Percentiles rank a stretch among this genome's conserved stretches.
Evolutionary conservation across 352 stramenopile species (phyloP).

Genomic region (Pythium dissotocum): DNA sequence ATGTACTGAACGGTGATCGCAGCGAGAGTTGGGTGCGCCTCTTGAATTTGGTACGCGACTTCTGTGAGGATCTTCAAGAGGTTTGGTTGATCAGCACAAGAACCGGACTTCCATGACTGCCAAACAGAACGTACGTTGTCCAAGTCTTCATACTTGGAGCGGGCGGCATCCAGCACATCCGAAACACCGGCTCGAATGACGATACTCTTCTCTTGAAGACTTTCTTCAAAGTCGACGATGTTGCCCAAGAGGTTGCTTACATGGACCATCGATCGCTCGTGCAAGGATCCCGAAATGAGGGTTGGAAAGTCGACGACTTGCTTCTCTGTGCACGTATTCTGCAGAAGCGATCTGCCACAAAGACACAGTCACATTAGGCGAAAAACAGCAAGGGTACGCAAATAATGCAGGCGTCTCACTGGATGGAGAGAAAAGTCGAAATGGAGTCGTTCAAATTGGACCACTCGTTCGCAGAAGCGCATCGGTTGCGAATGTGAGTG

Average conservation of each 20-base stretch:
- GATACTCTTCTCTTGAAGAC: conserved; percentile 50
- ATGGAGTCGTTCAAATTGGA: conserved; percentile 58
- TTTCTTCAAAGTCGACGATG: conserved; percentile 85
- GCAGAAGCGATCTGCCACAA: conserved; percentile 15
- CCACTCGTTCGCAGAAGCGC: conserved; percentile 69
- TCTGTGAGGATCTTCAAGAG: conserved; percentile 70
- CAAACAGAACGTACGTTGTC: conserved; percentile 55
- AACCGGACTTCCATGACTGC: not conserved
- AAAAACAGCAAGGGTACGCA: conserved; percentile 23
- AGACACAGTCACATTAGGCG: not conserved
- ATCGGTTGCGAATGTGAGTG: conserved; percentile 58
- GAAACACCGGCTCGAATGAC: conserved; percentile 78
- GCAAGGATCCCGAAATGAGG: conserved; percentile 35
- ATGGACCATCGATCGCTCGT: conserved; percentile 49
- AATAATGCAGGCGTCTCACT: conserved; percentile 38
- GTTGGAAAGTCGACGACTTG: conserved; percentile 21
- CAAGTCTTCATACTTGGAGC: conserved; percentile 76
- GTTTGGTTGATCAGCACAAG: not conserved
- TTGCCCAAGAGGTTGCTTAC: conserved; percentile 82
- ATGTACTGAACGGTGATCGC: conserved; percentile 87
- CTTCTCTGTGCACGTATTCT: conserved; percentile 7
- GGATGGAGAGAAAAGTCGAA: conserved; percentile 52
- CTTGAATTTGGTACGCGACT: conserved; percentile 81
- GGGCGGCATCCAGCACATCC: conserved; percentile 62
- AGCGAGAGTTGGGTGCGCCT: conserved; percentile 63